Evolutionary conservation across 2,329 filamentous ascomycete species (phyloP).

Genomic region (Fusarium sp.): DNA sequence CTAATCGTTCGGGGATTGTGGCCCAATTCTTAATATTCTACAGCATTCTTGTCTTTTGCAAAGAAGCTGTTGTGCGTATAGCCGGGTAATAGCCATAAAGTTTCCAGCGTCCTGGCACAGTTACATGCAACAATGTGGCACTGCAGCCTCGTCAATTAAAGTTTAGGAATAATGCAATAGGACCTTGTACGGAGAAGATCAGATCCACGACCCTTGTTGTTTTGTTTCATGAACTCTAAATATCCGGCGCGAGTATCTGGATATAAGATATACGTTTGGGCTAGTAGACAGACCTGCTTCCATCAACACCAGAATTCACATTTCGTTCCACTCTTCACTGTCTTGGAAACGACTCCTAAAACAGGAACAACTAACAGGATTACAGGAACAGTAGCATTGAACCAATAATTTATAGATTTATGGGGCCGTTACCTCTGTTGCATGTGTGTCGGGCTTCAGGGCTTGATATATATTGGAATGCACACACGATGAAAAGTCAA

Average conservation of each 20-base stretch:
- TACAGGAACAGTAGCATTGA: background rate
- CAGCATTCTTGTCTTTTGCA: background rate
- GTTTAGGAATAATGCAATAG: background rate
- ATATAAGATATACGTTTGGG: background rate
- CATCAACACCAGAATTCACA: background rate
- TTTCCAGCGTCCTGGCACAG: background rate
- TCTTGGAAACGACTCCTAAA: background rate
- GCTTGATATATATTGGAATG: too few species aligned
- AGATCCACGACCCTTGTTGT: background rate
- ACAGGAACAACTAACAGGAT: accelerated
- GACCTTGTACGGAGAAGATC: background rate
- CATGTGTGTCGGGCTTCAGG: background rate
- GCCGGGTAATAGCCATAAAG: background rate
- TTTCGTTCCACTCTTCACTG: background rate
- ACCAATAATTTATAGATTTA: background rate
- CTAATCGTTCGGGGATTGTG: too few species aligned
- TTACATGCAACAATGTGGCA: background rate
- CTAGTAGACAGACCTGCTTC: background rate
- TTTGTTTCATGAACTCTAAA: background rate
- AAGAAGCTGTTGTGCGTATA: background rate
- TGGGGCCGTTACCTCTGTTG: background rate
- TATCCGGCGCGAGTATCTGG: background rate
- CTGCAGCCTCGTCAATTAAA: background rate
- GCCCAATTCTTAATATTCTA: too few species aligned
- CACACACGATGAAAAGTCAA: background rate